Conservation (phyloP, 2,329 filamentous ascomycete species). For the Xylaria multiplex region DNA sequence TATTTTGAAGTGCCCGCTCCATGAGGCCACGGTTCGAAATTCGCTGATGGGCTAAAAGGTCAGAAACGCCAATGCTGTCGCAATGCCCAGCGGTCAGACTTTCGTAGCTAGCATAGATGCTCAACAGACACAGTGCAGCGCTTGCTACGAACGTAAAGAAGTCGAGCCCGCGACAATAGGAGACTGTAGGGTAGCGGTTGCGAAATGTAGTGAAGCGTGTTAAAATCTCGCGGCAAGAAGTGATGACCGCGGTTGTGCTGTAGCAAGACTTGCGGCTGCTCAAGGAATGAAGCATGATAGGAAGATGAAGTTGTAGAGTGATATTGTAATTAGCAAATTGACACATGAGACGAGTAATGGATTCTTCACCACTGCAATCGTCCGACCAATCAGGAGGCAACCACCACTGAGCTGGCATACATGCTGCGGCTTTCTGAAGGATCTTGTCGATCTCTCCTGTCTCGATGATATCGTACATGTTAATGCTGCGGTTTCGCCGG, state of each 20-base stretch:
- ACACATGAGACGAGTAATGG: slow-evolving; percentile 51
- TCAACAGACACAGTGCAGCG: slow-evolving; percentile 53
- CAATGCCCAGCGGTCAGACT: neutral
- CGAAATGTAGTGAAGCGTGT: slow-evolving; percentile 53
- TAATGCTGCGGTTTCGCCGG: slow-evolving; percentile 49
- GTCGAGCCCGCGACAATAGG: slow-evolving; percentile 56
- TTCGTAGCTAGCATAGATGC: slow-evolving; percentile 51
- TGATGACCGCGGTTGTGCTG: slow-evolving; percentile 54
- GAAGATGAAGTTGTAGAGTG: slow-evolving; percentile 57
- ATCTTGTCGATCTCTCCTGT: slow-evolving; percentile 52
- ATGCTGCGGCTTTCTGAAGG: slow-evolving; percentile 51
- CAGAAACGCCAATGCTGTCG: slow-evolving; percentile 38
- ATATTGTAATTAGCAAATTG: slow-evolving; percentile 57
- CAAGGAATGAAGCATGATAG: slow-evolving; percentile 52
- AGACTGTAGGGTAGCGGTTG: slow-evolving; percentile 42
- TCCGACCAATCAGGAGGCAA: slow-evolving; percentile 39
- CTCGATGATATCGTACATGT: slow-evolving; percentile 43
- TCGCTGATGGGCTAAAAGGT: slow-evolving; percentile 55
- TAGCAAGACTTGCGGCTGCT: slow-evolving; percentile 48
- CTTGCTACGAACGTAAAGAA: slow-evolving; percentile 55
- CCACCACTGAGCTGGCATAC: slow-evolving; percentile 58
- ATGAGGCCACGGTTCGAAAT: slow-evolving; percentile 55
- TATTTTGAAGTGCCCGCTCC: slow-evolving; percentile 51
- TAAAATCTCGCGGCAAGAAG: slow-evolving; percentile 56
- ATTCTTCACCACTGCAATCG: slow-evolving; percentile 30